A percentile compares a stretch with the other conserved stretches of the same genome.
phyloP scores from a whole-genome alignment of 257 asterid species.

The Petrea volubilis region DNA sequence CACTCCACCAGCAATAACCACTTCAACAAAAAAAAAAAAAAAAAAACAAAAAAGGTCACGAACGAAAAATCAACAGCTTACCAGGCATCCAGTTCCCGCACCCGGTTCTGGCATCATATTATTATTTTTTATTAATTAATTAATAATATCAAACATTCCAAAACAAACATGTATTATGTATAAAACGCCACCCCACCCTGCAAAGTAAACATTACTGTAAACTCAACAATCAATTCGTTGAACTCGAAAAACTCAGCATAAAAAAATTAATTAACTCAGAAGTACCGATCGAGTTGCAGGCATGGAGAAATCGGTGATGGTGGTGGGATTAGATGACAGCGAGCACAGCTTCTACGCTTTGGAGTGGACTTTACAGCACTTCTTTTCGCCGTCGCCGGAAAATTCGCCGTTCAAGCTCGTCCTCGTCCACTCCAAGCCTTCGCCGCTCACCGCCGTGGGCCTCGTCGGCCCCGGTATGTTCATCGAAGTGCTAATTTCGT shows the following conservation, averaged over 20 bases:
- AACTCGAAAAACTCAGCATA: not conserved
- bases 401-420: constrained; percentile 55
- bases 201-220: not conserved
- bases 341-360: constrained; percentile 76
- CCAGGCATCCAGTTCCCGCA: no score
- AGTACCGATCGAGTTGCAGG: not conserved
- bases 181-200: not conserved
- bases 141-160: no score
- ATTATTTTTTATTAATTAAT: not conserved
- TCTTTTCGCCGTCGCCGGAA: constrained; percentile 45
- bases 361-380: constrained; percentile 78
- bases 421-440: constrained; percentile 71
- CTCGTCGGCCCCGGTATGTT: constrained; percentile 70
- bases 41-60: no score
- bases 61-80: no score
- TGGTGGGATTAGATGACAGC: constrained; percentile 82
- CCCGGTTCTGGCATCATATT: not conserved
- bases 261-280: not conserved
- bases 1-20: not conserved
- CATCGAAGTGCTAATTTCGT: not conserved
- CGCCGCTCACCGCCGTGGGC: constrained; percentile 53
- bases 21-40: no score
- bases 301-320: constrained; percentile 77
- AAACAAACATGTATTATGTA: not conserved
- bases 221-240: not conserved